These are phyloP conservation scores for Ganoderma sinense DNA, from an alignment of 1,284 basidiomycete species.

Conservation along the genomic window DNA sequence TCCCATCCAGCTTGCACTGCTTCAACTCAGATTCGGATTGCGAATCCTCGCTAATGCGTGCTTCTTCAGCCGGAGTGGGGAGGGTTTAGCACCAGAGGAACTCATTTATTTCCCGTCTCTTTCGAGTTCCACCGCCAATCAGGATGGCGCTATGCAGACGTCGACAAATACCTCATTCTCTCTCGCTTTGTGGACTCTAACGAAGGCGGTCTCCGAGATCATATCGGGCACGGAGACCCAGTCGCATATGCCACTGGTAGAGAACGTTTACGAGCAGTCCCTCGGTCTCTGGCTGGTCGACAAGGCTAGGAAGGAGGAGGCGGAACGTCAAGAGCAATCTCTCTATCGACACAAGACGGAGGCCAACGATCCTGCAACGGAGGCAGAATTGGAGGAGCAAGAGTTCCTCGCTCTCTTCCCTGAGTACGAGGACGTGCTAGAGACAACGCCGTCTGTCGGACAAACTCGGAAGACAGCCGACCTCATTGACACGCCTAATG, in stretches of 20 bases:
- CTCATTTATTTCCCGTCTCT: conserved; percentile 66
- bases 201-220: conserved; percentile 57
- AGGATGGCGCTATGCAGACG: conserved; percentile 26
- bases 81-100: conserved; percentile 37
- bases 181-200: conserved; percentile 58
- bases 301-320: conserved; percentile 73
- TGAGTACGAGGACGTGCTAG: conserved; percentile 74
- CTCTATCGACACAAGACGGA: conserved; percentile 81
- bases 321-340: conserved; percentile 71
- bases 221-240: conserved; percentile 43
- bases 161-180: conserved; percentile 31
- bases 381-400: conserved; percentile 80
- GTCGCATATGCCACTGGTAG: conserved; percentile 45
- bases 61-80: conserved; percentile 11
- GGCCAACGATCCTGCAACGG: conserved; percentile 67
- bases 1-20: conserved; percentile 72
- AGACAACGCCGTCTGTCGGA: conserved; percentile 28
- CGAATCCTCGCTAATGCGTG: conserved; percentile 55
- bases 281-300: conserved; percentile 88
- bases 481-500: conserved; percentile 21
- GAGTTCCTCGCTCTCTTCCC: conserved; percentile 90
- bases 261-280: conserved; percentile 74
- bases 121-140: conserved; percentile 47
- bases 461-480: conserved; percentile 8
- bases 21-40: conserved; percentile 81